phyloP scores from a whole-genome alignment of 1,284 basidiomycete genomes.

The Irpex rosettiformis region DNA sequence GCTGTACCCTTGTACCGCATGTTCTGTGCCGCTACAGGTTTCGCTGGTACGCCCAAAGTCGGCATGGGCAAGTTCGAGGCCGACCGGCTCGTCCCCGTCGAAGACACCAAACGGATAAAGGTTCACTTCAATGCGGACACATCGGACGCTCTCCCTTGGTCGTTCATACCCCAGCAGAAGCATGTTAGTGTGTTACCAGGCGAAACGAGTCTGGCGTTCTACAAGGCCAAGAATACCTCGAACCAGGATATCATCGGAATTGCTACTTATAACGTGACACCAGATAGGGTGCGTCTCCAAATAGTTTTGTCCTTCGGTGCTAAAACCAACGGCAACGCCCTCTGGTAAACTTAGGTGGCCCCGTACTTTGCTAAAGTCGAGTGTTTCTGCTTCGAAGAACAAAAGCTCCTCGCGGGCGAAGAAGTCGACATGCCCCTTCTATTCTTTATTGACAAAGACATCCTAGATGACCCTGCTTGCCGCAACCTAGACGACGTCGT shows the following conservation, averaged over 20 bases:
- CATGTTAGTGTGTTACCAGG: constrained; percentile 91
- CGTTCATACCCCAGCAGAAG: constrained; percentile 88
- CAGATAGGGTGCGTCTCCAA: constrained; percentile 68
- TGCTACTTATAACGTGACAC: constrained; percentile 97
- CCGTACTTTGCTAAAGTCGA: constrained; percentile 99
- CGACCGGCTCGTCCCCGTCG: constrained; percentile 76
- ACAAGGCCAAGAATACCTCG: constrained; percentile 88
- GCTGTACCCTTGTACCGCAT: constrained; percentile 96
- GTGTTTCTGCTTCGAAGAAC: constrained; percentile 99
- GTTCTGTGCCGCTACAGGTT: constrained; percentile 97
- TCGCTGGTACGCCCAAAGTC: constrained; percentile 91
- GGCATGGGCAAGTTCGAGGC: constrained; percentile 79
- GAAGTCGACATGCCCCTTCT: constrained; percentile 98
- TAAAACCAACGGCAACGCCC: background rate
- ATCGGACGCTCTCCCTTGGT: constrained; percentile 90
- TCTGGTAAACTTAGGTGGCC: constrained; percentile 65
- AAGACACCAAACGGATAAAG: constrained; percentile 75
- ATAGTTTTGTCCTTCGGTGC: background rate
- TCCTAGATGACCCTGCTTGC: constrained; percentile 88
- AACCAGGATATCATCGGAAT: constrained; percentile 94
- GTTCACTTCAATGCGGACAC: constrained; percentile 96
- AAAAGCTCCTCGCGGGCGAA: constrained; percentile 91
- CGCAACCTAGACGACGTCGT: constrained; percentile 89
- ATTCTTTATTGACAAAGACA: constrained; percentile 98
- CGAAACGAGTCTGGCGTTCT: constrained; percentile 96